Base-by-base conservation (phyloP, 2,329 filamentous ascomycete genomes). In the Xylariaceae sp. region DNA sequence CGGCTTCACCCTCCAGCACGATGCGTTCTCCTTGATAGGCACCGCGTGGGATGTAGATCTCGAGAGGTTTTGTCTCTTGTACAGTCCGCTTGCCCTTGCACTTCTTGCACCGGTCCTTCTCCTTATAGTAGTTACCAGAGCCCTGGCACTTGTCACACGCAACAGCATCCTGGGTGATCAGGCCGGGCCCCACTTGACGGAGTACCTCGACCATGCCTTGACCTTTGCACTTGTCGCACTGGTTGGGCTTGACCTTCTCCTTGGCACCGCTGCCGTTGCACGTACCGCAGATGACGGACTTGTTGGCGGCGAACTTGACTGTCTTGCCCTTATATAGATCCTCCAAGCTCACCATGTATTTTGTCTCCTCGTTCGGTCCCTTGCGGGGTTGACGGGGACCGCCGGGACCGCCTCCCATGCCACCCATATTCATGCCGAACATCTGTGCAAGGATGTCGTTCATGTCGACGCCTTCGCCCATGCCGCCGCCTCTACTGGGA, bases 271-370 rank as follows among this genome's bases (percentile, higher is more conserved):
- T 82, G 36, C 93, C 93, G 64, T 91, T 92, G 74, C 93, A 98
- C 59, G 83, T 78, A 48, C 77, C 77, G 70, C 93, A 98, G 50
- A 95, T 76, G 50, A 96, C 80, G 63, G 95, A 92, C 74, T 97
- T 97, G 61, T 91, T 94, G 62, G 88, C 93, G 7, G 89, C 84
- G 66, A 98, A 96, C 71, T 94, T 93, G 63, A 95, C 93, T 1
- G 93, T 96, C 76, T 97, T 96, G 60, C 93, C 93, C 72, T 95
- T 96, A 78, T 97, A 98, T 23, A 98, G 76, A 68, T 98, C 93
- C 66, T 97, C 93, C 48, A 98, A 72, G 2, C 83, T 86, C 47
- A 97, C 88, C 64, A 90, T 84, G 70, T 98, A 97, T 58, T 88
- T 81, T 60, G 95, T 88, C 64, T 95, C 85, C 67, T 96, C 92